phyloP scores from a whole-genome alignment of 345 rosid species.

The Capsella bursapastoris region DNA sequence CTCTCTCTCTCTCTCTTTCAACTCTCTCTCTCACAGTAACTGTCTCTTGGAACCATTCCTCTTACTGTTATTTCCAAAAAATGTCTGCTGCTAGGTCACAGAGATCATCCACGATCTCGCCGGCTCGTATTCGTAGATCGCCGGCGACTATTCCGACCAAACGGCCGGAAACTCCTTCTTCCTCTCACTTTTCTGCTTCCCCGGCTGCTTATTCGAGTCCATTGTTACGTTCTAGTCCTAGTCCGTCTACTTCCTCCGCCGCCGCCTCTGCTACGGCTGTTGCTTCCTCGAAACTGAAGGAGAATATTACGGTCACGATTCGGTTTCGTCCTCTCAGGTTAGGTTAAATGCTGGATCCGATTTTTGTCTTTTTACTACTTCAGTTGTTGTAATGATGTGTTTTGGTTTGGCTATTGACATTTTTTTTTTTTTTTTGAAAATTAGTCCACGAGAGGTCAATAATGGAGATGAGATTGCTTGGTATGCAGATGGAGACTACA shows the following conservation, averaged over 20 bases:
- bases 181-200: conserved; percentile 53
- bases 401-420: conserved; percentile 20
- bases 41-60: conserved; percentile 13
- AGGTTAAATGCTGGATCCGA: conserved; percentile 7
- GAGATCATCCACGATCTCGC: conserved; percentile 70
- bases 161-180: conserved; percentile 58
- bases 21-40: not conserved
- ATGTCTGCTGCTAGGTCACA: conserved; percentile 67
- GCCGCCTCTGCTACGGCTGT: conserved; percentile 30
- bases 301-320: conserved; percentile 81
- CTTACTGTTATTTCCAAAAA: conserved; percentile 23
- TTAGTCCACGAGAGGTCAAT: conserved; percentile 70
- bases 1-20: conserved; percentile 21
- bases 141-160: conserved; percentile 50
- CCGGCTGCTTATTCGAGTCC: conserved; percentile 50
- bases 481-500: conserved; percentile 82
- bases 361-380: conserved; percentile 16
- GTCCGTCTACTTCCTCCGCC: conserved; percentile 46
- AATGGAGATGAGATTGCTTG: conserved; percentile 86
- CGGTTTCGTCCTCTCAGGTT: conserved; percentile 91
- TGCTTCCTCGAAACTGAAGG: conserved; percentile 53
- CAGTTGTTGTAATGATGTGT: not conserved
- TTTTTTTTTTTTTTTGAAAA: conserved; percentile 6
- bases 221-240: conserved; percentile 39
- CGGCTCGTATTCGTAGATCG: conserved; percentile 80